Base-by-base conservation (phyloP, 129 eudicot species). In the Lactuca sativa region DNA sequence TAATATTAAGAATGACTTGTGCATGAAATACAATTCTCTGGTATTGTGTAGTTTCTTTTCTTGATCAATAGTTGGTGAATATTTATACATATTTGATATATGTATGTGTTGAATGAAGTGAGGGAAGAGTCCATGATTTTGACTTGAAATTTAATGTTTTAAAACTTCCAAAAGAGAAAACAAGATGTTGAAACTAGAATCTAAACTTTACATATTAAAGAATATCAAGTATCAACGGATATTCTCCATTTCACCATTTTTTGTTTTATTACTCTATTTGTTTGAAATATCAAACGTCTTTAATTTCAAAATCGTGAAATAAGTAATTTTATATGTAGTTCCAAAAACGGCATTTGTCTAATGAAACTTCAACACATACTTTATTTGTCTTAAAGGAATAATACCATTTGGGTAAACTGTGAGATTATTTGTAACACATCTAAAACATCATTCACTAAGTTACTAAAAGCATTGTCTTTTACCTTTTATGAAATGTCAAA, bases 31-130 rank as follows among this genome's bases (percentile, higher is more conserved):
- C n/a, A 58, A 75, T 66, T 47, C 4, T 48, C 17, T 36, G 3
- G 51, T 66, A 34, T 58, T 14, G 5, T 21, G 6, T 21, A 13
- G 3, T 36, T 57, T 7, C 38, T 16, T 32, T 32, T 36, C 12
- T 37, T 59, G 56, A 75, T 67, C 74, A 75, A 49, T 32, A 12
- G 61, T 59, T 67, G 69, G 40, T 67, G 59, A 37, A 16, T 62
- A 55, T 77, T 62, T 77, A 68, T 59, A 76, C 15, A 69, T 10
- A 73, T 11, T 13, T 13, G 30, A 61, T 4, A 6, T 5, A 62
- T 16, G 31, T 53, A 32, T 60, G 52, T 33, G 33, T 59, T 75
- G 62, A 67, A 59, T 59, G 56, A 67, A 37, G 56, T 36, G 63
- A 38, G 11, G 37, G 67, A 36, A 57, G 47, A 36, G 40, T 33